Conservation (phyloP, 176 grass and related monocot genomes). For the sorghum (Sorghum bicolor) region DNA sequence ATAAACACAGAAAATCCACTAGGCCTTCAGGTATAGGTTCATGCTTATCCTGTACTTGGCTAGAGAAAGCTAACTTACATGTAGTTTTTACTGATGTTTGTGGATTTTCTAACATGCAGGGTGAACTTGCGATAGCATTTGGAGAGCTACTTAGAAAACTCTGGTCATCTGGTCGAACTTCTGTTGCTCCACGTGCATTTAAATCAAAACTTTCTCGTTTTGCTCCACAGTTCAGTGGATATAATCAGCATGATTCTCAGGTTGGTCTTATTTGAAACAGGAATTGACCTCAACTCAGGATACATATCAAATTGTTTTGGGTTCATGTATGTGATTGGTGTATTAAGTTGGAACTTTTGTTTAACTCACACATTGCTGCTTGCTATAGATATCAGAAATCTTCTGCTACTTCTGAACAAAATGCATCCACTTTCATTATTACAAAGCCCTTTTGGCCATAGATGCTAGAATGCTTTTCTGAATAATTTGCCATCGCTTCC, state of each 20-base stretch:
- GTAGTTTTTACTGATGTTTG: constrained; percentile 13
- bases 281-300: not conserved
- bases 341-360: not conserved
- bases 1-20: constrained; percentile 98
- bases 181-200: constrained; percentile 85
- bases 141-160: constrained; percentile 85
- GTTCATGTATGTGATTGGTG: not conserved
- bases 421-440: not conserved
- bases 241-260: constrained; percentile 99
- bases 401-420: constrained; percentile 6
- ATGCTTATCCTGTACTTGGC: not conserved
- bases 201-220: constrained; percentile 91
- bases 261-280: constrained; percentile 38
- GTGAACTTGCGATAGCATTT: constrained; percentile 94
- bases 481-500: not conserved
- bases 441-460: not conserved
- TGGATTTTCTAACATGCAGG: constrained; percentile 41
- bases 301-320: not conserved
- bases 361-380: not conserved
- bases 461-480: not conserved
- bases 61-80: not conserved
- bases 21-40: constrained; percentile 73
- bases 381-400: constrained; percentile 2
- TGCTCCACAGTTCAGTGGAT: constrained; percentile 97
- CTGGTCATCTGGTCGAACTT: constrained; percentile 72